Evolutionary conservation across 2,329 filamentous ascomycete species (phyloP), one percentile per base, ranked within the genome.

Genomic region (Clonostachys rosea): DNA sequence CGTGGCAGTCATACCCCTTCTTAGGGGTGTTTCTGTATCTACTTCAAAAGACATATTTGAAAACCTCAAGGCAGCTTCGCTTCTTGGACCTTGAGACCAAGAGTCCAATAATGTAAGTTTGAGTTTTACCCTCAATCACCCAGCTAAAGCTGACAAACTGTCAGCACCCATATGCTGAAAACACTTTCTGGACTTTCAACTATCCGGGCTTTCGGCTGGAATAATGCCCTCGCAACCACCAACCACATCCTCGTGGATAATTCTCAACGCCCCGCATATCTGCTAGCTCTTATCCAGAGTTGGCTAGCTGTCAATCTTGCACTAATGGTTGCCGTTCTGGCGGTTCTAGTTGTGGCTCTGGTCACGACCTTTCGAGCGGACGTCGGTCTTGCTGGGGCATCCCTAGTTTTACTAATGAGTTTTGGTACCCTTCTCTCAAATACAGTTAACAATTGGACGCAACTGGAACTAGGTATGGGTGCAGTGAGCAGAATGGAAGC

Each of bases 31-130:
- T 73, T 1, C 50, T 83, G 1, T 83, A 73, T 47, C 49, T 66
- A 3, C 59, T 84, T 1, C 80, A 83, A 50, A 75, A 68, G 45
- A 70, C 81, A 43, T 85, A 85, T 52, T 67, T 85, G 3, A 69
- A 76, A 0, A 85, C 81, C 0, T 83, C 79, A 1, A 66, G 80
- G 0, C 81, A 85, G 56, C 58, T 86, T 7, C 71, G 81, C 43
- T 68, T 82, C 17, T 59, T 86, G 11, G 81, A 85, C 42, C 69
- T 86, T 1, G 82, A 86, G 57, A 71, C 76, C 2, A 83, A 84
- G 52, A 74, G 75, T 1, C 79, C 79, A 0, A 61, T 83, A 0
- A 81, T 79, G 62, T 76, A 69, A 24, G 68, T 50, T 5, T 17
- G 17, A 16, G 24, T 10, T 30, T 10, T 30, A 30, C 24, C 9